Evolutionary conservation across 306 rosid species (phyloP).

Genomic region (Albizia julibrissin): DNA sequence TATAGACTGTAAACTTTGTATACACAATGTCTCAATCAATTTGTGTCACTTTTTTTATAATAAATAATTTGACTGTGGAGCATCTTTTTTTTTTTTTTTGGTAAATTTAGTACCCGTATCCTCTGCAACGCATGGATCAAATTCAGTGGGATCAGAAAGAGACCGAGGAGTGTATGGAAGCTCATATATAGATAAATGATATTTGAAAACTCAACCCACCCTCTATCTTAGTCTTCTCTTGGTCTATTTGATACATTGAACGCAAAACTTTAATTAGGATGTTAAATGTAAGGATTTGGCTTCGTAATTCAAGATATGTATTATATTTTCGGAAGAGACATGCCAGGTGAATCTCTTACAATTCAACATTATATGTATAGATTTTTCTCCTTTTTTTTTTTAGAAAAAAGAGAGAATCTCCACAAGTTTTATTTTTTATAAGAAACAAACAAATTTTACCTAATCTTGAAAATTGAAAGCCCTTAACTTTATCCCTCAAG

Average conservation of each 20-base stretch:
- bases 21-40: background rate
- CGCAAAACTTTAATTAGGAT: background rate
- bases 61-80: background rate
- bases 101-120: background rate
- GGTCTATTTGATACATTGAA: background rate
- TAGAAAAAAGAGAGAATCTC: background rate
- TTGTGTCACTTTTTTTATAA: background rate
- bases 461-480: background rate
- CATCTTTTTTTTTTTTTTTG: background rate
- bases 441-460: background rate
- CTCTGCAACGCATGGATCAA: background rate
- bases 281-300: background rate
- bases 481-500: background rate
- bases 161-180: background rate
- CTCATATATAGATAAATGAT: background rate
- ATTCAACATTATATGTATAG: background rate
- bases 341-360: background rate
- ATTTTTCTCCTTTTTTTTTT: background rate
- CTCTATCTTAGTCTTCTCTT: background rate
- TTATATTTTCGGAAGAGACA: background rate
- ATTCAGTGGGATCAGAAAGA: background rate
- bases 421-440: background rate
- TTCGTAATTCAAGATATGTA: background rate
- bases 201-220: background rate
- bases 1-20: background rate